Evolutionary conservation across 2,329 filamentous ascomycete genomes (phyloP).

Genomic region (Exophiala sp.): DNA sequence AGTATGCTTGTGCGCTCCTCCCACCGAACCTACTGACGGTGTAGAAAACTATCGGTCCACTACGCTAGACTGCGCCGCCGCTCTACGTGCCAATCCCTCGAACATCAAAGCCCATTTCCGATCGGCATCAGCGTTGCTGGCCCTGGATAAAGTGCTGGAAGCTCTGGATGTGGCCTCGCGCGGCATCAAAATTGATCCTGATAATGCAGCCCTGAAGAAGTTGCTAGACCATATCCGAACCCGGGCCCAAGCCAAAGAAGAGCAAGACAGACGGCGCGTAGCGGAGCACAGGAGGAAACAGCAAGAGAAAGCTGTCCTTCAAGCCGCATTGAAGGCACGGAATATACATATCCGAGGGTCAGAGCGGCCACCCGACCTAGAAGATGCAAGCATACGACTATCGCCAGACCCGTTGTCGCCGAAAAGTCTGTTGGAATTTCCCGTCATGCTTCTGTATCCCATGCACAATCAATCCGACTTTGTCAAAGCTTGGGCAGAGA

Average conservation of each 20-base stretch:
- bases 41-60: constrained; percentile 80
- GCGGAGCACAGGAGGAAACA: constrained; percentile 45
- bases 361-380: constrained; percentile 74
- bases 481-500: constrained; percentile 80
- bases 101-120: constrained; percentile 94
- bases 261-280: constrained; percentile 54
- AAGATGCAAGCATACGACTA: constrained; percentile 72
- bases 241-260: constrained; percentile 55
- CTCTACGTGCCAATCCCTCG: constrained; percentile 70
- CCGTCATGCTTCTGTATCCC: constrained; percentile 81
- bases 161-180: constrained; percentile 74
- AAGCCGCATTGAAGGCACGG: constrained; percentile 64
- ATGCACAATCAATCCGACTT: constrained; percentile 80
- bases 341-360: constrained; percentile 67
- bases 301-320: constrained; percentile 60
- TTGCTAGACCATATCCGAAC: constrained; percentile 63
- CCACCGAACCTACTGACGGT: constrained; percentile 22
- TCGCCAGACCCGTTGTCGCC: constrained; percentile 70
- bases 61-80: constrained; percentile 77
- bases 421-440: constrained; percentile 68
- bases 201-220: constrained; percentile 63
- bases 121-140: constrained; percentile 71
- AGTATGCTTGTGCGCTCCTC: constrained; percentile 45
- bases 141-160: constrained; percentile 73
- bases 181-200: constrained; percentile 68